A percentile compares a stretch with the other conserved stretches of the same genome.
Conservation (phyloP, 1,284 basidiomycete genomes). For the Coniferiporia sulphurascens region DNA sequence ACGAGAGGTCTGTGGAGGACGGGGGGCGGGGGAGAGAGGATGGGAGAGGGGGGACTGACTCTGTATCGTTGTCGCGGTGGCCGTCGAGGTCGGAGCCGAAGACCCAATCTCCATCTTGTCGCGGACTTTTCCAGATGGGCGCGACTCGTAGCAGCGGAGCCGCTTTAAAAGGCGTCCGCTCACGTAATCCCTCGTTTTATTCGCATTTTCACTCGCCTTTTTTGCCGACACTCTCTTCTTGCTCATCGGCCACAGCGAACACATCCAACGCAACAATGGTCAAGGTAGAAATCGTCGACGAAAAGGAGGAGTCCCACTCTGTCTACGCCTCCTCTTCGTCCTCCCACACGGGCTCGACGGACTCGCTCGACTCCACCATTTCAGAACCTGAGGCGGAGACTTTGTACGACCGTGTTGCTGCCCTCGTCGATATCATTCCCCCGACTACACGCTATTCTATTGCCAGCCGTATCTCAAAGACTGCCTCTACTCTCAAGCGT, state of each 20-base stretch:
- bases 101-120: background rate
- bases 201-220: background rate
- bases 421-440: constrained; percentile 93
- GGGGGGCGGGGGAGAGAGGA: background rate
- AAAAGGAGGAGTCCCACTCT: constrained; percentile 53
- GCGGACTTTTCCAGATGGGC: background rate
- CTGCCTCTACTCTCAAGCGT: constrained; percentile 59
- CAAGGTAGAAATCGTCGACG: constrained; percentile 80
- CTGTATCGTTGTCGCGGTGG: constrained; percentile 1
- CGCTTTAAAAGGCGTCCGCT: background rate
- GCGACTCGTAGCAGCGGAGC: background rate
- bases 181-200: background rate
- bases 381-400: constrained; percentile 77
- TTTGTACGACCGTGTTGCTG: constrained; percentile 83
- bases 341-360: constrained; percentile 61
- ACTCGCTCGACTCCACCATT: constrained; percentile 69
- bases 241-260: constrained; percentile 7
- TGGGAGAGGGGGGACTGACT: background rate
- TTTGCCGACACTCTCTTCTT: background rate
- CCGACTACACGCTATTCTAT: constrained; percentile 83
- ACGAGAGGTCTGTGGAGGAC: background rate
- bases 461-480: constrained; percentile 52
- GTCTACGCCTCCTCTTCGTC: constrained; percentile 66
- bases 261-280: constrained; percentile 50
- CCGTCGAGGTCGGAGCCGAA: background rate